A percentile compares a stretch with the other conserved stretches of the same genome.
These are phyloP conservation scores for Coemansia sp. DNA, from an alignment of 192 early-diverging fungal genomes.

Conservation along the genomic window DNA sequence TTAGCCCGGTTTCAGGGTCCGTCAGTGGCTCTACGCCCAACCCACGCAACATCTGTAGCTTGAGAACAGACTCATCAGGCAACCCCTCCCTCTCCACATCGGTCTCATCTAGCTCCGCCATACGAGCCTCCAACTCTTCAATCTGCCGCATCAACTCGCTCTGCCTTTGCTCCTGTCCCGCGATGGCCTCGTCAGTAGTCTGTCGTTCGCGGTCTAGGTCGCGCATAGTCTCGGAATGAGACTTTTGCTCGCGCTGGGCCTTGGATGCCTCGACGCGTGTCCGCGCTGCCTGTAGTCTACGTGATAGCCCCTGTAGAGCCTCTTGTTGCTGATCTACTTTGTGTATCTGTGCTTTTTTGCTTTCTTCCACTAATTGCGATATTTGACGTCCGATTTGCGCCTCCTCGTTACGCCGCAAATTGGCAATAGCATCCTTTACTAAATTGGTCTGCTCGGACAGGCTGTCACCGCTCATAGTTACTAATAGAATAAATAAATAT, in stretches of 20 bases:
- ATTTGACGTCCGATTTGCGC: constrained; percentile 17
- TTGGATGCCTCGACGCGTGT: constrained; percentile 36
- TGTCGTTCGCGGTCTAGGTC: constrained; percentile 27
- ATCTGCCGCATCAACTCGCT: constrained; percentile 14
- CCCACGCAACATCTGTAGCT: constrained; percentile 33
- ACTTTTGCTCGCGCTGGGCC: constrained; percentile 44
- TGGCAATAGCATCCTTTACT: constrained; percentile 22
- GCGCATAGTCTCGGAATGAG: constrained; percentile 43
- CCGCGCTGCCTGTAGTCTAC: constrained; percentile 35
- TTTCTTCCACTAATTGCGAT: constrained; percentile 7
- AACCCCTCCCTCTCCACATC: constrained; percentile 14
- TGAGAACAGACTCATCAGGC: constrained; percentile 28
- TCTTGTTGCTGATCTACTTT: constrained; percentile 34
- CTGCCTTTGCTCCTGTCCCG: constrained; percentile 11
- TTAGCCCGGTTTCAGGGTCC: constrained; percentile 9
- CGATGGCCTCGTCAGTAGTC: constrained; percentile 12
- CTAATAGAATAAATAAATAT: neutral
- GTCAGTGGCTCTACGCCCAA: constrained; percentile 45
- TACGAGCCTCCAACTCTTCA: constrained; percentile 17
- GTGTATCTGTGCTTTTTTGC: constrained; percentile 5
- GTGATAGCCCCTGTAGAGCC: constrained; percentile 38
- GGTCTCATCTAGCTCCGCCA: constrained; percentile 20
- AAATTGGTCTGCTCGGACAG: constrained; percentile 32
- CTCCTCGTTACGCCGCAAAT: constrained; percentile 34
- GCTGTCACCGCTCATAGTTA: constrained; percentile 21